These are phyloP conservation scores for Kockovaella imperatae DNA, from an alignment of 768 basidiomycete genomes.

Conservation along the genomic window DNA sequence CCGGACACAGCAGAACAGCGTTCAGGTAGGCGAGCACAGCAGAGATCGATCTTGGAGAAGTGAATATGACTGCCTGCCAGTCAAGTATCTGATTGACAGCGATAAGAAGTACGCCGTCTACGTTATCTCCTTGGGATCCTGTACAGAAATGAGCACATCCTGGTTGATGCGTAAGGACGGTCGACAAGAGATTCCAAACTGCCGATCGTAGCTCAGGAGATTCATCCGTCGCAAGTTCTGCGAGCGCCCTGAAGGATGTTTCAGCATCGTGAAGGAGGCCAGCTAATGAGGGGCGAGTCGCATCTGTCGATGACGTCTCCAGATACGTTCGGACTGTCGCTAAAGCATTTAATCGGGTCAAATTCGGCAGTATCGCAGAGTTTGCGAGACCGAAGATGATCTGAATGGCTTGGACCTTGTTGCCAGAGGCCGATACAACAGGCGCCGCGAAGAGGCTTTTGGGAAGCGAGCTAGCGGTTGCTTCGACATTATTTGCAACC, in stretches of 20 bases:
- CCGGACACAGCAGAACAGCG: conserved; percentile 58
- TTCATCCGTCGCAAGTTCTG: conserved; percentile 23
- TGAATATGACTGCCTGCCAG: conserved; percentile 70
- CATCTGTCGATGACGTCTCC: conserved; percentile 13
- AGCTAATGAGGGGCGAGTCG: conserved; percentile 25
- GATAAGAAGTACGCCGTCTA: conserved; percentile 56
- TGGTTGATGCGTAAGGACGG: conserved; percentile 77
- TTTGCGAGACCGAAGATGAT: conserved; percentile 15
- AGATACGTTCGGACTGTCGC: conserved; percentile 22
- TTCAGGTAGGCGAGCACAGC: conserved; percentile 60
- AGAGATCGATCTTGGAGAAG: conserved; percentile 66
- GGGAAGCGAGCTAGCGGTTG: conserved; percentile 15
- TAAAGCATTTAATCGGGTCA: conserved; percentile 12
- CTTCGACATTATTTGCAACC: conserved; percentile 8
- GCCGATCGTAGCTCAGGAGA: conserved; percentile 54
- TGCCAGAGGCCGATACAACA: conserved; percentile 4
- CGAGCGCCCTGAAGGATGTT: conserved; percentile 7
- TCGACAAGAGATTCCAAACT: conserved; percentile 74
- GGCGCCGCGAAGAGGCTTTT: conserved; percentile 13
- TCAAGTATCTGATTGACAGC: conserved; percentile 59
- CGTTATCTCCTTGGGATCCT: conserved; percentile 42
- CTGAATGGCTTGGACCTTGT: conserved; percentile 23
- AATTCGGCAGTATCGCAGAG: conserved; percentile 7
- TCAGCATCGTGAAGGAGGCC: conserved; percentile 23
- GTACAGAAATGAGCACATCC: conserved; percentile 63